Evolutionary conservation across 1,284 basidiomycete species (phyloP).

Genomic region (Cutaneotrichosporon dermatis): DNA sequence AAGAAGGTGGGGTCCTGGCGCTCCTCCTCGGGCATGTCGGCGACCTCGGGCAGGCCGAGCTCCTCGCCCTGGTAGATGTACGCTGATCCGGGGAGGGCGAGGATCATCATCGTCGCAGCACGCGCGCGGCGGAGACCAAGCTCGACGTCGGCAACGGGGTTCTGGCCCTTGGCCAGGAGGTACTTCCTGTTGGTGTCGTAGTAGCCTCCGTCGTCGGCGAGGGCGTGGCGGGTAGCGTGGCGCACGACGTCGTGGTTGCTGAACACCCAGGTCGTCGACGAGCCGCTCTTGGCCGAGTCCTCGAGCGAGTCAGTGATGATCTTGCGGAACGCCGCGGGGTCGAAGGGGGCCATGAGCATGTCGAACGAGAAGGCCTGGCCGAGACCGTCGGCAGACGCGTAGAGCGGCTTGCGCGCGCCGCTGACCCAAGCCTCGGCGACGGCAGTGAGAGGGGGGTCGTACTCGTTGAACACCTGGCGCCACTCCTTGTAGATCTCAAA

Average conservation of each 20-base stretch:
- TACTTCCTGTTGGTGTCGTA: slow-evolving; percentile 20
- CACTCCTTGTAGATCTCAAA: slow-evolving; percentile 38
- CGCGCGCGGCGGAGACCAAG: slow-evolving; percentile 30
- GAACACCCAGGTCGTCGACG: slow-evolving; percentile 41
- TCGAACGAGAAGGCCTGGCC: slow-evolving; percentile 46
- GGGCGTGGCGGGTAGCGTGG: slow-evolving; percentile 38
- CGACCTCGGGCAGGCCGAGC: slow-evolving; percentile 40
- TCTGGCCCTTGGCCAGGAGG: slow-evolving; percentile 19
- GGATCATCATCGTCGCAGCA: slow-evolving; percentile 37
- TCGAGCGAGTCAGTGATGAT: slow-evolving; percentile 28
- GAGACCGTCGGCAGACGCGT: slow-evolving; percentile 32
- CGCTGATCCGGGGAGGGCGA: slow-evolving; percentile 39
- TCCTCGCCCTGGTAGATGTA: slow-evolving; percentile 47
- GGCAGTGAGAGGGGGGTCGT: slow-evolving; percentile 41
- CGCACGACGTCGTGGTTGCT: slow-evolving; percentile 42
- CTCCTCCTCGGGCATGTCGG: slow-evolving; percentile 29
- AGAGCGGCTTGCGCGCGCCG: slow-evolving; percentile 33
- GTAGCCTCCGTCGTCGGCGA: slow-evolving; percentile 21
- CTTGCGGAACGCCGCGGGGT: slow-evolving; percentile 18
- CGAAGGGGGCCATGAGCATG: slow-evolving; percentile 36
- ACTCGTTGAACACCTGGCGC: slow-evolving; percentile 43
- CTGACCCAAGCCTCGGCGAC: slow-evolving; percentile 44
- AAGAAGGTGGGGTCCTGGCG: slow-evolving; percentile 43
- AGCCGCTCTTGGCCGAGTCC: slow-evolving; percentile 22
- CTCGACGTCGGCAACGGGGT: slow-evolving; percentile 20